Conservation (phyloP, 2,329 filamentous ascomycete species). For the Byssothecium circinans region DNA sequence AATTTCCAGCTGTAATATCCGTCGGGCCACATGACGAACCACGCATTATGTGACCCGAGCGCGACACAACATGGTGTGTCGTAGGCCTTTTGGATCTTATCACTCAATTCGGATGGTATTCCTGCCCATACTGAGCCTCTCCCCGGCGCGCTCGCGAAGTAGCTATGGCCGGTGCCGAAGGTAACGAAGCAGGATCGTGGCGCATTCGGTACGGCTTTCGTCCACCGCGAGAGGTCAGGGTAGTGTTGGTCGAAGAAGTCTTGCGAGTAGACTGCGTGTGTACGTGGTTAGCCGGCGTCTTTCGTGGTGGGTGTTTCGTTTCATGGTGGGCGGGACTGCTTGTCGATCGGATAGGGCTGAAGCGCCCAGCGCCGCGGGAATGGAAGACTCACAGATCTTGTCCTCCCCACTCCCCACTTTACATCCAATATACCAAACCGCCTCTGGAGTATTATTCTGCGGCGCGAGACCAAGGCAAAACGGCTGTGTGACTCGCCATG, state of each 20-base stretch:
- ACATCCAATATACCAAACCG: slow-evolving; percentile 39
- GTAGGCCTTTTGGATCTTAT: slow-evolving; percentile 37
- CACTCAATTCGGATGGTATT: slow-evolving; percentile 34
- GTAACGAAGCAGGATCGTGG: slow-evolving; percentile 35
- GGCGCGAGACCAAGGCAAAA: slow-evolving; percentile 40
- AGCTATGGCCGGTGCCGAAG: slow-evolving; percentile 34
- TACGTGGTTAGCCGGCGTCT: slow-evolving; percentile 12
- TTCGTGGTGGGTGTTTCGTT: not conserved
- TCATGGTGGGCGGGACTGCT: slow-evolving; percentile 7
- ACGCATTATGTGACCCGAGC: slow-evolving; percentile 34
- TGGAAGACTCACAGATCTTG: slow-evolving; percentile 36
- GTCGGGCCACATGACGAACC: slow-evolving; percentile 39
- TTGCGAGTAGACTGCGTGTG: slow-evolving; percentile 33
- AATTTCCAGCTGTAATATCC: slow-evolving; percentile 38
- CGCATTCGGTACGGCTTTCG: slow-evolving; percentile 29
- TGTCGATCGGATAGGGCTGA: not conserved
- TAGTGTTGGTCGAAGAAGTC: slow-evolving; percentile 35
- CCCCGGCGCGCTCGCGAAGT: slow-evolving; percentile 36
- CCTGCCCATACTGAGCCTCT: slow-evolving; percentile 39
- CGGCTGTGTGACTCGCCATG: slow-evolving; percentile 37
- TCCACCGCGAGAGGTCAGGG: slow-evolving; percentile 34
- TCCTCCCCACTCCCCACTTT: slow-evolving; percentile 38
- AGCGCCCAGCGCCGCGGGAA: not conserved
- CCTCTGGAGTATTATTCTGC: slow-evolving; percentile 27
- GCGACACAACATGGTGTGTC: slow-evolving; percentile 35